Evolutionary conservation across 176 grass and related monocot species (phyloP).

Genomic region (Leersia perrieri): DNA sequence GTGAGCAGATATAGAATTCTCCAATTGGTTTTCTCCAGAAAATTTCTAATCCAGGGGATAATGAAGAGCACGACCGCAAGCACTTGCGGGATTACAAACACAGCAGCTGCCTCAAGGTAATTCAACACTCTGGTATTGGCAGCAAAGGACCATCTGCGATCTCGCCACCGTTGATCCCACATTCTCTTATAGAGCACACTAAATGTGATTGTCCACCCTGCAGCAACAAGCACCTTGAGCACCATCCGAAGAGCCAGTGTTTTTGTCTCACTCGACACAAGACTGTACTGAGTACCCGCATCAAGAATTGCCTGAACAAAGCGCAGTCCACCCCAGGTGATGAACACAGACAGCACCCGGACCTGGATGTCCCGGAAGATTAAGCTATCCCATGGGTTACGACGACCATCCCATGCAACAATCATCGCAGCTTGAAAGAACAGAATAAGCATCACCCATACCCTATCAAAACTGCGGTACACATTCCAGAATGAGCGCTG

Average conservation of each 20-base stretch:
- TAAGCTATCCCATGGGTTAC: slow-evolving; percentile 64
- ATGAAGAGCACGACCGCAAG: slow-evolving; percentile 73
- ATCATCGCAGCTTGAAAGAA: slow-evolving; percentile 87
- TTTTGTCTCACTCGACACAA: slow-evolving; percentile 59
- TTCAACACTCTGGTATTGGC: slow-evolving; percentile 72
- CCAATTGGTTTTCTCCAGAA: slow-evolving; percentile 94
- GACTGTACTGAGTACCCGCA: slow-evolving; percentile 81
- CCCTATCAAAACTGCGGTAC: slow-evolving; percentile 86
- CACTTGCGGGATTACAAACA: slow-evolving; percentile 81
- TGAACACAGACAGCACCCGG: slow-evolving; percentile 78
- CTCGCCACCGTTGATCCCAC: slow-evolving; percentile 70
- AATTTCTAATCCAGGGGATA: slow-evolving; percentile 77
- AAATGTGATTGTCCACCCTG: slow-evolving; percentile 75
- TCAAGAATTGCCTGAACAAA: slow-evolving; percentile 81
- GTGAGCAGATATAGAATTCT: slow-evolving; percentile 73
- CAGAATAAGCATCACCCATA: slow-evolving; percentile 88
- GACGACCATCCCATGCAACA: slow-evolving; percentile 68
- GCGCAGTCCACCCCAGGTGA: slow-evolving; percentile 81
- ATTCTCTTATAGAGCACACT: slow-evolving; percentile 68
- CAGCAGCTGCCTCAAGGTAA: slow-evolving; percentile 64
- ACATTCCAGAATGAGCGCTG: slow-evolving; percentile 96
- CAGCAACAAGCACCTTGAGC: slow-evolving; percentile 70
- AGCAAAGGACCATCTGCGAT: slow-evolving; percentile 62
- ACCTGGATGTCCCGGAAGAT: slow-evolving; percentile 64
- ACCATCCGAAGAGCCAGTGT: slow-evolving; percentile 66